phyloP scores from a whole-genome alignment of 2,329 filamentous ascomycete genomes.

The Colletotrichum phormii region DNA sequence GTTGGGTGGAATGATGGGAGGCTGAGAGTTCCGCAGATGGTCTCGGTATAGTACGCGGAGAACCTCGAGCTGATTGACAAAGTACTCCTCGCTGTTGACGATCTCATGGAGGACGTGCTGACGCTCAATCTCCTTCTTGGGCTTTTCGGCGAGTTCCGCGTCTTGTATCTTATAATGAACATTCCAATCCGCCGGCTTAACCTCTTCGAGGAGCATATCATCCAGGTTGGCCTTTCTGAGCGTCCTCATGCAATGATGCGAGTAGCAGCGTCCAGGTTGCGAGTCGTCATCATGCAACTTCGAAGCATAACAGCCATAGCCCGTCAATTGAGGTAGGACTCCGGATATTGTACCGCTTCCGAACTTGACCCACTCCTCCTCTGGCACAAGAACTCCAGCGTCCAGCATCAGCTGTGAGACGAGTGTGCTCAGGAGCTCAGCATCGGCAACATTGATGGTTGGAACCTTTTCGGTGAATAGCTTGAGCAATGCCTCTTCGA shows the following conservation, averaged over 20 bases:
- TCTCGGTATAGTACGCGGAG: conserved; percentile 88
- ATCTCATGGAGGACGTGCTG: conserved; percentile 98
- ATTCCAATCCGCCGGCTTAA: conserved; percentile 85
- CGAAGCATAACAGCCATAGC: conserved; percentile 89
- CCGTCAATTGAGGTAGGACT: conserved; percentile 92
- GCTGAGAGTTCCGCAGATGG: conserved; percentile 77
- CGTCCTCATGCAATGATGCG: conserved; percentile 92
- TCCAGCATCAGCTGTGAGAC: conserved; percentile 85
- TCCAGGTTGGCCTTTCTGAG: conserved; percentile 94
- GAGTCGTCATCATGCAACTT: conserved; percentile 77
- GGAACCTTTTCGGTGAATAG: conserved; percentile 95
- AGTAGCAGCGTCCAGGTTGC: conserved; percentile 85
- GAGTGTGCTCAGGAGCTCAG: conserved; percentile 83
- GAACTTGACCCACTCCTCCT: conserved; percentile 99
- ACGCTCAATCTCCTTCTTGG: conserved; percentile 89
- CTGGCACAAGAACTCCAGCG: conserved; percentile 81
- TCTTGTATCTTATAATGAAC: conserved; percentile 88
- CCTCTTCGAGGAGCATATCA: conserved; percentile 75
- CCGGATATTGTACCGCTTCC: conserved; percentile 84
- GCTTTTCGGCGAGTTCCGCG: conserved; percentile 76
- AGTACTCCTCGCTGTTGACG: conserved; percentile 90
- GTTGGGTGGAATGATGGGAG: conserved; percentile 83
- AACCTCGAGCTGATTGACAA: conserved; percentile 89
- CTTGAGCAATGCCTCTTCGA: conserved; percentile 88
- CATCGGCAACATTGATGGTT: conserved; percentile 98